Conservation (phyloP, 2,329 filamentous ascomycete species). For the Fusarium cyanostomum region DNA sequence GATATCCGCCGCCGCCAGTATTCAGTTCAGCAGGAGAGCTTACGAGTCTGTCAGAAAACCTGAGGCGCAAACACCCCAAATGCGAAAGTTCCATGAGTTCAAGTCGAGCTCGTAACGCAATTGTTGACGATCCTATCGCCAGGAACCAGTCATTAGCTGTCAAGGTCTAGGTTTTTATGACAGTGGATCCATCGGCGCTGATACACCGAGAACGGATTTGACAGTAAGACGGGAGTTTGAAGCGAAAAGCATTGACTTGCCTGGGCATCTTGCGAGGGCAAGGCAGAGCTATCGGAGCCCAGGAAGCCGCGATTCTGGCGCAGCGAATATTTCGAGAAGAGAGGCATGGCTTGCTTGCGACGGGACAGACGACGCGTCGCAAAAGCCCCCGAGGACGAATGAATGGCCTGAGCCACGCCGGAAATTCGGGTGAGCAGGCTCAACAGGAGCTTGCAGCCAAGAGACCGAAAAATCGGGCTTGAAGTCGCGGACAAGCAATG, state of each 20-base stretch:
- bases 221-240: slow-evolving; percentile 1
- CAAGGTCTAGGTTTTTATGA: slow-evolving; percentile 5
- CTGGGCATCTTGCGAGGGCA: slow-evolving; percentile 59
- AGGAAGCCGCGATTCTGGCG: slow-evolving; percentile 60
- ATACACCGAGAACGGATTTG: slow-evolving; percentile 5
- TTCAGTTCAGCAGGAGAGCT: slow-evolving; percentile 34
- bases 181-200: slow-evolving; percentile 18
- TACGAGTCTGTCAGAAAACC: slow-evolving; percentile 65
- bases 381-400: slow-evolving; percentile 22
- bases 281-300: slow-evolving; percentile 60
- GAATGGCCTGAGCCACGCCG: slow-evolving; percentile 30
- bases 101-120: slow-evolving; percentile 63
- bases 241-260: slow-evolving; percentile 45
- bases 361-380: slow-evolving; percentile 32
- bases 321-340: slow-evolving; percentile 42
- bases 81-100: slow-evolving; percentile 64
- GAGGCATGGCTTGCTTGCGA: slow-evolving; percentile 43
- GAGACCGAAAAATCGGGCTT: slow-evolving; percentile 7
- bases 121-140: slow-evolving; percentile 58
- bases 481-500: slow-evolving; percentile 28
- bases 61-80: slow-evolving; percentile 64
- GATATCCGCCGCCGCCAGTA: background rate
- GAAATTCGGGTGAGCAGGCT: slow-evolving; percentile 2
- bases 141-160: slow-evolving; percentile 23
- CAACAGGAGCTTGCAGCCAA: slow-evolving; percentile 10